phyloP scores from a whole-genome alignment of 805 yeast genomes.

The Grigorovia transvaalensis region DNA sequence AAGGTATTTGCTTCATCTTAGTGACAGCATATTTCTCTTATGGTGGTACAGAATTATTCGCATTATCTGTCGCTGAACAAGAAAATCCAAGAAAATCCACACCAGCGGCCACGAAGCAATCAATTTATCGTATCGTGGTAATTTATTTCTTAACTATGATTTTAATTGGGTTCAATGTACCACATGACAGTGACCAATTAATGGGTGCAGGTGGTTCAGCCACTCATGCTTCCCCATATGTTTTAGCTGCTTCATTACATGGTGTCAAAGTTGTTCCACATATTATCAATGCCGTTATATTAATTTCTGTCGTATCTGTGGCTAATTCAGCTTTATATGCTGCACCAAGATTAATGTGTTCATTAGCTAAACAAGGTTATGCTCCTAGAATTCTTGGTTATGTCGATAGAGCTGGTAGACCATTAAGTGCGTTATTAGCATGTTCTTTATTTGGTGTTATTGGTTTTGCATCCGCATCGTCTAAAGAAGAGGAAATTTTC shows the following conservation, averaged over 20 bases:
- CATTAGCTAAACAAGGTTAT: conserved; percentile 64
- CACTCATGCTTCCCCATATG: conserved; percentile 61
- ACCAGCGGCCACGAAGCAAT: conserved; percentile 57
- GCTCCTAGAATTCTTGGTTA: conserved; percentile 47
- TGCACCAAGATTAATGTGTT: conserved; percentile 58
- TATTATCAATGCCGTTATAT: conserved; percentile 63
- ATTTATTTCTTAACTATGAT: conserved; percentile 46
- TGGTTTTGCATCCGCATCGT: conserved; percentile 49
- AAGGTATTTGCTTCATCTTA: conserved; percentile 55
- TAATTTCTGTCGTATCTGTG: conserved; percentile 63
- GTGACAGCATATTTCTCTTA: conserved; percentile 56
- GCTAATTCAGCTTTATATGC: conserved; percentile 70
- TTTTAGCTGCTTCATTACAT: conserved; percentile 54
- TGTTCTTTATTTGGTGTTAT: conserved; percentile 47
- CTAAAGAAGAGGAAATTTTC: conserved; percentile 43
- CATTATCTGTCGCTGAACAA: conserved; percentile 60
- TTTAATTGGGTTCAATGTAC: conserved; percentile 50
- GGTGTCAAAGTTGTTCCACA: conserved; percentile 59
- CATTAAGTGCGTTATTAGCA: conserved; percentile 41
- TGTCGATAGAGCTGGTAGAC: conserved; percentile 50
- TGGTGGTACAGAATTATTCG: conserved; percentile 58
- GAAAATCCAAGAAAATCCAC: conserved; percentile 47
- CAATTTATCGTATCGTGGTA: conserved; percentile 51
- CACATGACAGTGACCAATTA: conserved; percentile 41
- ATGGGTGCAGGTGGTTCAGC: conserved; percentile 42